phyloP scores from a whole-genome alignment of 345 rosid species.

The Citrus australasica region DNA sequence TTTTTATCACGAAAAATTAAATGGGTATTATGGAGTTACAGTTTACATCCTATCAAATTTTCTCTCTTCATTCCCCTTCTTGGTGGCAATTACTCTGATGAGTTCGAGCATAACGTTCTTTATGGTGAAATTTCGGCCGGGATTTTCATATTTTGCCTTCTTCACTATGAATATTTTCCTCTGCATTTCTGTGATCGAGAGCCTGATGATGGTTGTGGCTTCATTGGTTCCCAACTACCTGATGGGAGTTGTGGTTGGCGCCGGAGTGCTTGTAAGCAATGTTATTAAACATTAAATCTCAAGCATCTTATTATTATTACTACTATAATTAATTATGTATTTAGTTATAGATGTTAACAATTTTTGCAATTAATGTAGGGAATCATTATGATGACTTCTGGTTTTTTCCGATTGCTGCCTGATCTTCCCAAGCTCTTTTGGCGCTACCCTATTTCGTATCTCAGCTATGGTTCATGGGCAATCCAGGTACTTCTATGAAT shows the following conservation, averaged over 20 bases:
- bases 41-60: conserved; percentile 69
- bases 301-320: neutral
- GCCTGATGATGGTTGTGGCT: conserved; percentile 89
- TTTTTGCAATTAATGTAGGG: conserved; percentile 37
- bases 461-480: conserved; percentile 76
- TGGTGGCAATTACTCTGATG: conserved; percentile 46
- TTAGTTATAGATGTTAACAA: neutral
- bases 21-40: conserved; percentile 71
- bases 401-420: conserved; percentile 75
- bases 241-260: conserved; percentile 71
- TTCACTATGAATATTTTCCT: conserved; percentile 65
- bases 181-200: conserved; percentile 70
- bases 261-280: conserved; percentile 70
- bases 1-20: conserved; percentile 58
- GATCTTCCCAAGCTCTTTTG: conserved; percentile 82
- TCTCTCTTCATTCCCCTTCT: conserved; percentile 70
- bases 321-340: neutral
- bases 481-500: conserved; percentile 47
- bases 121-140: conserved; percentile 64
- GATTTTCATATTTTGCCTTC: conserved; percentile 54
- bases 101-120: conserved; percentile 54
- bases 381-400: conserved; percentile 87
- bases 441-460: conserved; percentile 77
- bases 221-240: conserved; percentile 80
- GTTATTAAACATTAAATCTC: neutral